Percentiles rank a stretch among this genome's conserved stretches.
These are phyloP conservation scores for Corallochytrium limacisporum DNA, from an alignment of 78 protist genomes.

Conservation along the genomic window DNA sequence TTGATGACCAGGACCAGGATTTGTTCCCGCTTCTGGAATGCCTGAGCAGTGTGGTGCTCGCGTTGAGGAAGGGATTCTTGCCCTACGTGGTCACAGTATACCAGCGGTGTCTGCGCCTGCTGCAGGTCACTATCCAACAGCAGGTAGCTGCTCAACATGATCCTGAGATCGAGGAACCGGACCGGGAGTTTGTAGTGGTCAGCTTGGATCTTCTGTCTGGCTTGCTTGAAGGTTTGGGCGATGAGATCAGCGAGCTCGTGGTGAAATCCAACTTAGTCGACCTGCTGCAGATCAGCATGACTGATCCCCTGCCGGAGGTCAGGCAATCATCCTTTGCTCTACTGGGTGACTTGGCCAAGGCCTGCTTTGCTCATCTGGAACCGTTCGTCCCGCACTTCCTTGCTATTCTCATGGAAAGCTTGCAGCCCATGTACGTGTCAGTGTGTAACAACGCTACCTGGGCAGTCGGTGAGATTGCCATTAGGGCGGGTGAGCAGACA, in stretches of 20 bases:
- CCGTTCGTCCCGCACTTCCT: not conserved
- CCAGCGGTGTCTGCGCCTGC: conserved; percentile 27
- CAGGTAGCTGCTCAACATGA: not conserved
- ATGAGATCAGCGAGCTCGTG: conserved; percentile 11
- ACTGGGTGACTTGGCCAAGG: conserved; percentile 42
- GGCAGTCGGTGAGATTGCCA: conserved; percentile 47
- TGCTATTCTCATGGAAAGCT: not conserved
- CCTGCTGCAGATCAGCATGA: conserved; percentile 15
- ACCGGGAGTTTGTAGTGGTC: conserved; percentile 29
- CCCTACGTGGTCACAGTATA: conserved; percentile 21
- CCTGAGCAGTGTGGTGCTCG: conserved; percentile 31
- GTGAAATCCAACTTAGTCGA: not conserved
- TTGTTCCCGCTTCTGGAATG: conserved; percentile 50
- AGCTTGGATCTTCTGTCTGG: conserved; percentile 42
- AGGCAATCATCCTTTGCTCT: conserved; percentile 54
- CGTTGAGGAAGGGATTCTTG: conserved; percentile 33
- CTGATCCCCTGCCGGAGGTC: conserved; percentile 15
- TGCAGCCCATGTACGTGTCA: conserved; percentile 16
- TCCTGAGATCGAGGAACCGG: not conserved
- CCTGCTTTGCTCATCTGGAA: not conserved
- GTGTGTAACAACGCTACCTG: conserved; percentile 60
- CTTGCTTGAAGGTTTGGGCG: conserved; percentile 28
- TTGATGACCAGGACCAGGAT: conserved; percentile 22
- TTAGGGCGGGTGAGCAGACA: conserved; percentile 18
- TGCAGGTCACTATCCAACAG: not conserved